phyloP scores from a whole-genome alignment of 2,329 filamentous ascomycete genomes.

The Ophiostoma ulmi region DNA sequence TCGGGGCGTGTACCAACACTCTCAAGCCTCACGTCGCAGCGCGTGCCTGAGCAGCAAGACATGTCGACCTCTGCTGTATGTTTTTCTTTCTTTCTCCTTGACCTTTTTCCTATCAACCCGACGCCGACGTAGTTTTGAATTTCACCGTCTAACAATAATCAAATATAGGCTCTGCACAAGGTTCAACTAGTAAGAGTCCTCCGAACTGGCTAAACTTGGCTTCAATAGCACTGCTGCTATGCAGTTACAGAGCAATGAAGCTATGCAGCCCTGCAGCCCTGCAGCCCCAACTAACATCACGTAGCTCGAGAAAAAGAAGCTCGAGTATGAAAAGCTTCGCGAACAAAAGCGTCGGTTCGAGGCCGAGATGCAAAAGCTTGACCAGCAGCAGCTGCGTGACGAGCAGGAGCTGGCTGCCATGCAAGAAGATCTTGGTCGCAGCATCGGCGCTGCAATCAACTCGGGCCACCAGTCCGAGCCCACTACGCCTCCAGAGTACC shows the following conservation, averaged over 20 bases:
- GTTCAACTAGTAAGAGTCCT: constrained; percentile 61
- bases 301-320: constrained; percentile 87
- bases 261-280: background rate
- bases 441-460: constrained; percentile 39
- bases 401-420: constrained; percentile 81
- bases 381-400: constrained; percentile 76
- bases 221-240: no score
- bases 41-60: constrained; percentile 47
- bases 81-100: background rate
- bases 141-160: constrained; percentile 22
- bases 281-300: constrained; percentile 8
- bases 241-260: no score
- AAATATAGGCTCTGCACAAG: constrained; percentile 58
- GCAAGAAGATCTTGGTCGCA: constrained; percentile 67
- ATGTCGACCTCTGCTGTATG: constrained; percentile 39
- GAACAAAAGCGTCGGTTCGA: constrained; percentile 88
- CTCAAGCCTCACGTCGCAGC: constrained; percentile 54
- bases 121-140: background rate
- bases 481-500: constrained; percentile 91
- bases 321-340: constrained; percentile 84
- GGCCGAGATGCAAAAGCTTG: constrained; percentile 83
- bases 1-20: constrained; percentile 75
- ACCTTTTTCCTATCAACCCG: background rate
- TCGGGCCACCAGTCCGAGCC: constrained; percentile 85
- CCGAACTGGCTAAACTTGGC: background rate